A percentile compares a stretch with the other conserved stretches of the same genome.
phyloP scores from a whole-genome alignment of 768 basidiomycete species.

The Tricholomella constricta region DNA sequence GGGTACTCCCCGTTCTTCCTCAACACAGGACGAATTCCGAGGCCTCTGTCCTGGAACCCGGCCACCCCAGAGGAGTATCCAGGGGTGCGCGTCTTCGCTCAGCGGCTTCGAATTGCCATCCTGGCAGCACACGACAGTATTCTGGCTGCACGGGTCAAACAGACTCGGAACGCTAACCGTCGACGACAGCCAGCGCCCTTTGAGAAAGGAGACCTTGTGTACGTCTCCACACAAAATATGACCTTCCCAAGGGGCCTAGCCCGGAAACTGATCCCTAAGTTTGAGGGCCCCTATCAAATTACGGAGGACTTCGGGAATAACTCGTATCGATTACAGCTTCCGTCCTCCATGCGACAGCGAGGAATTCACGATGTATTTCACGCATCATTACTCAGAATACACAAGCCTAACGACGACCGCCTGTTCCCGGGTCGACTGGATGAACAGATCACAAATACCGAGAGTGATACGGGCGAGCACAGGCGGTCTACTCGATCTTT shows the following conservation, averaged over 20 bases:
- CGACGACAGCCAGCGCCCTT: slow-evolving; percentile 1
- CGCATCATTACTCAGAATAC: slow-evolving; percentile 22
- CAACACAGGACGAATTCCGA: slow-evolving; percentile 20
- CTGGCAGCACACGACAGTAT: slow-evolving; percentile 32
- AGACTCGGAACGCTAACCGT: slow-evolving; percentile 25
- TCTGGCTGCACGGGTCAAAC: slow-evolving; percentile 19
- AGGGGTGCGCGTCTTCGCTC: slow-evolving; percentile 26
- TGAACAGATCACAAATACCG: not conserved
- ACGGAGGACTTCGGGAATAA: not conserved
- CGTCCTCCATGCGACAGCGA: slow-evolving; percentile 4
- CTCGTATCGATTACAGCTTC: slow-evolving; percentile 19
- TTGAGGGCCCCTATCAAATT: not conserved
- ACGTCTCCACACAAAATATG: slow-evolving; percentile 9
- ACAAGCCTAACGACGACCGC: slow-evolving; percentile 26
- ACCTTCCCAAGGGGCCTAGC: not conserved
- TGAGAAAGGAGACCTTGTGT: not conserved
- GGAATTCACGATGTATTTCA: slow-evolving; percentile 33
- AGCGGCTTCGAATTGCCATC: slow-evolving; percentile 19
- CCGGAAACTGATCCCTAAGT: not conserved
- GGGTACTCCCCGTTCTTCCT: slow-evolving; percentile 37
- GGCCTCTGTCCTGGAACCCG: slow-evolving; percentile 20
- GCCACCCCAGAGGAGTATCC: slow-evolving; percentile 11
- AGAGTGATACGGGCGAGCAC: too few relatives aligned
- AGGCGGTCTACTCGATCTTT: not conserved
- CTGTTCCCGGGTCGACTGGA: slow-evolving; percentile 25